These are phyloP conservation scores for Candida wancherniae DNA, from an alignment of 805 yeast species.

Conservation along the genomic window DNA sequence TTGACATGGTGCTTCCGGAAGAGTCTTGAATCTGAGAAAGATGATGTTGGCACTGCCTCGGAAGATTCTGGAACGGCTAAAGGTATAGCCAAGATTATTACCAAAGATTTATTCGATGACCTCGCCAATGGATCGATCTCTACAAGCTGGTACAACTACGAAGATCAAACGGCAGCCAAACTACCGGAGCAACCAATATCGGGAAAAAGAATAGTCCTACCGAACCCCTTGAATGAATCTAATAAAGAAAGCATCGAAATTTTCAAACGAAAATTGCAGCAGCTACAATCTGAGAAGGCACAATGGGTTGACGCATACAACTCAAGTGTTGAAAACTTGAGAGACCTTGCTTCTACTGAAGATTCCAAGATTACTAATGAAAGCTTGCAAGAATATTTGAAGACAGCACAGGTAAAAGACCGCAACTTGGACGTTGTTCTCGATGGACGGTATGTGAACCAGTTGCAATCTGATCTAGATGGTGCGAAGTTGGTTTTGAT, in stretches of 20 bases:
- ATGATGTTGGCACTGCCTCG: constrained; percentile 10
- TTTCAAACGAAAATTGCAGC: constrained; percentile 40
- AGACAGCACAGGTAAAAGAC: too few relatives aligned
- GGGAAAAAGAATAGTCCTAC: constrained; percentile 35
- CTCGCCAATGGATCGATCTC: constrained; percentile 54
- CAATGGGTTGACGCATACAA: constrained; percentile 41
- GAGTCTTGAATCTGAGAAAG: constrained; percentile 30
- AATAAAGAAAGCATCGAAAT: constrained; percentile 46
- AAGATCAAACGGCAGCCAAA: constrained; percentile 19
- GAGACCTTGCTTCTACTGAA: too few relatives aligned
- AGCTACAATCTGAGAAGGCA: constrained; percentile 42
- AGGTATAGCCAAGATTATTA: constrained; percentile 57
- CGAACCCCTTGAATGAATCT: constrained; percentile 57
- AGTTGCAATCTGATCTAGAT: too few relatives aligned
- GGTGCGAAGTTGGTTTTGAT: constrained; percentile 14
- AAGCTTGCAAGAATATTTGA: too few relatives aligned
- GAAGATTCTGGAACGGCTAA: constrained; percentile 39
- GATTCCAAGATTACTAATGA: too few relatives aligned
- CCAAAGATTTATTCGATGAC: constrained; percentile 58
- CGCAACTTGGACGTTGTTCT: too few relatives aligned
- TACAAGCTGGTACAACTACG: constrained; percentile 62
- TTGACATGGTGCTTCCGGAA: constrained; percentile 64
- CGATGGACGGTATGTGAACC: too few relatives aligned
- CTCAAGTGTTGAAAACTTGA: constrained; percentile 1
- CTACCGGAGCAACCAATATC: constrained; percentile 20